Base-by-base conservation (phyloP, 148 eudicot genomes). In the Chenopodium berlandieri region DNA sequence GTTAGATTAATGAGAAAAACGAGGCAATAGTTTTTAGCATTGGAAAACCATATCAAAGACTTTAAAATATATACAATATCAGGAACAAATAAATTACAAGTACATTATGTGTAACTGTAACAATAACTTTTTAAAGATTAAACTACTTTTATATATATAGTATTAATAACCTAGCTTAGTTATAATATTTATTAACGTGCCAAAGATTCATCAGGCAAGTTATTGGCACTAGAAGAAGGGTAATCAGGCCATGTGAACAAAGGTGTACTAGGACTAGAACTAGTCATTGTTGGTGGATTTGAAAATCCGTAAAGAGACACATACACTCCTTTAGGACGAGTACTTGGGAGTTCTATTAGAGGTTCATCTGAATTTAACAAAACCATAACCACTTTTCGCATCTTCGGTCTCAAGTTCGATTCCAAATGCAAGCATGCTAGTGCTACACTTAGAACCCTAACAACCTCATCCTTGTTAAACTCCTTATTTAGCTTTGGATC, bases 371-470 rank as follows among this genome's bases (percentile, higher is more conserved):
- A 82, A 34, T 89, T 92, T 89, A 88, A 47, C 31, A 90, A 77
- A 64, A 92, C 50, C 58, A 88, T 91, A 4, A 84, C 89, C 52
- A 93, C 90, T 62, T 91, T 90, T 73, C 94, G 83, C 91, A 90
- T 93, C 50, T 64, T 83, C 16, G 97, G 94, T 87, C 97, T 75
- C 50, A 74, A 30, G 60, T 81, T 83, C 32, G 83, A 76, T 66
- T 90, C 91, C 12, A 93, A 88, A 81, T 90, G 91, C 85, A 90
- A 84, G 79, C 97, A 90, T 0, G 88, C 89, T 23, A 93, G 88
- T 30, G 89, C 92, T 2, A 88, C 86, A 1, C 71, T 19, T 66
- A 91, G 63, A 44, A 81, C 71, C 81, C 86, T 86, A 34, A 50
- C 78, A 40, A 88, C 91, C 82, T 91, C 82, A 46, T 81, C 90